Evolutionary conservation across 2,329 filamentous ascomycete species (phyloP), one percentile per base, ranked within the genome.

Genomic region (Aspergillus caelatus): DNA sequence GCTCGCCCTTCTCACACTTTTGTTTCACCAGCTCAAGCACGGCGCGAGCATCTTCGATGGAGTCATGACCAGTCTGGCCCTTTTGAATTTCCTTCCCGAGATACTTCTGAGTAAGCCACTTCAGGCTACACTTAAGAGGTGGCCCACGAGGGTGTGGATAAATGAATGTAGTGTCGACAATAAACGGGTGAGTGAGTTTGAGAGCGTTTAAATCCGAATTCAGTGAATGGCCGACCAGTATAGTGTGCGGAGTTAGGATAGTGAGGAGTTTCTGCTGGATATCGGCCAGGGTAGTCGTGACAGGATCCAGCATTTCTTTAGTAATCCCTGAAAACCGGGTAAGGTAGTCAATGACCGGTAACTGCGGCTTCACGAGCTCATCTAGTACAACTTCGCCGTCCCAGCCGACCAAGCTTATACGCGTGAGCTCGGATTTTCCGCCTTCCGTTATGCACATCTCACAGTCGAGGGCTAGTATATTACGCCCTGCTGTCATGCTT

Each of bases 371-470:
- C 72, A 99, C 95, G 14, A 98, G 86, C 79, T 96, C 91, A 75
- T 99, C 95, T 58, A 98, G 80, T 19, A 97, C 83, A 11, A 91
- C 86, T 39, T 88, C 86, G 56, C 94, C 94, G 69, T 93, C 88
- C 94, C 95, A 99, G 64, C 88, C 83, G 9, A 99, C 82, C 45
- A 98, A 78, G 75, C 93, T 97, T 75, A 98, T 90, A 62, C 95
- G 89, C 1, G 95, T 96, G 50, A 99, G 87, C 41, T 94, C 92
- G 67, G 91, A 92, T 68, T 92, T 87, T 55, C 88, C 88, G 65
- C 90, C 88, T 64, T 89, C 91, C 2, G 93, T 96, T 80, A 93
- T 89, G 76, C 94, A 97, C 95, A 99, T 99, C 79, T 99, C 95
- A 79, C 95, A 99, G 76, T 99, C 95, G 60, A 99, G 83, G 1